A percentile compares a stretch with the other conserved stretches of the same genome.
phyloP scores from a whole-genome alignment of 2,329 filamentous ascomycete species.

The Incumbomyces delicatus region DNA sequence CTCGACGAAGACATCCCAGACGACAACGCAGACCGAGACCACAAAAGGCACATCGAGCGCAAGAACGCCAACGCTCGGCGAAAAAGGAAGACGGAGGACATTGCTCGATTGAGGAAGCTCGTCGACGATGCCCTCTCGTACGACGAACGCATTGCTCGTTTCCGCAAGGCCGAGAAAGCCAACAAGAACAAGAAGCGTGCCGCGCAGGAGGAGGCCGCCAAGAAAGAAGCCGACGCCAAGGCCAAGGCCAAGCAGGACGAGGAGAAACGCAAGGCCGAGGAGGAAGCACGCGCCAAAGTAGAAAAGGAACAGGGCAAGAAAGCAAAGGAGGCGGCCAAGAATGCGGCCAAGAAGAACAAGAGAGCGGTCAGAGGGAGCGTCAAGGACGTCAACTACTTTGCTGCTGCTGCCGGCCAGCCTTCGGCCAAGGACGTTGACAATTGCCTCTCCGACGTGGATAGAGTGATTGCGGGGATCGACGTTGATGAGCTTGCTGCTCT shows the following conservation, averaged over 20 bases:
- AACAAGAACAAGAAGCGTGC: conserved; percentile 92
- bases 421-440: conserved; percentile 62
- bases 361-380: conserved; percentile 85
- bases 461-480: conserved; percentile 79
- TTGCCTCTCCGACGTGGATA: conserved; percentile 76
- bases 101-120: conserved; percentile 74
- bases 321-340: conserved; percentile 97
- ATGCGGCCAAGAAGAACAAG: conserved; percentile 99
- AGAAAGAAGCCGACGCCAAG: conserved; percentile 76
- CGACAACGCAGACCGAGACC: conserved; percentile 97
- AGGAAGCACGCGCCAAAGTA: conserved; percentile 76
- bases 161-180: conserved; percentile 83
- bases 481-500: conserved; percentile 80
- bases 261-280: conserved; percentile 67
- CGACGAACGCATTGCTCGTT: conserved; percentile 95
- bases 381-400: conserved; percentile 98
- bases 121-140: conserved; percentile 75
- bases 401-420: conserved; percentile 48
- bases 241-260: conserved; percentile 74
- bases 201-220: conserved; percentile 85
- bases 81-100: conserved; percentile 99
- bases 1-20: conserved; percentile 97
- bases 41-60: conserved; percentile 95
- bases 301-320: conserved; percentile 82
- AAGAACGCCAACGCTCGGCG: conserved; percentile 97